Conservation (phyloP, 495 filamentous ascomycete species). For the Xylaria cubensis region DNA sequence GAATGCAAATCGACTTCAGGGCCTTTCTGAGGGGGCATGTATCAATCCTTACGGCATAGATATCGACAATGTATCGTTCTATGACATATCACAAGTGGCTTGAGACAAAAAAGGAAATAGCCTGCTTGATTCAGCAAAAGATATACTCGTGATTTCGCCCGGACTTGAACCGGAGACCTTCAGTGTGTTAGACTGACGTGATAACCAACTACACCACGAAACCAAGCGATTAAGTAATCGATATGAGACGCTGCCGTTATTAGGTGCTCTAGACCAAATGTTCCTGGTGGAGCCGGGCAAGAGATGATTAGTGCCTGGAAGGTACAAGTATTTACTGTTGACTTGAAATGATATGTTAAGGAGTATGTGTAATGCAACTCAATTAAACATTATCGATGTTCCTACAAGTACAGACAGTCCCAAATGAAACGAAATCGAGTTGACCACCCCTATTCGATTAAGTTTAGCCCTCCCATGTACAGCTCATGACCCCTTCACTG, state of each 20-base stretch:
- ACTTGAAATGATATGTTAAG: too few species aligned
- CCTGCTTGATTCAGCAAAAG: not conserved
- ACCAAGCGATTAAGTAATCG: not conserved
- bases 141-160: not conserved
- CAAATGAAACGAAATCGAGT: not conserved
- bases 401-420: not conserved
- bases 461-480: not conserved
- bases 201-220: conserved; percentile 1
- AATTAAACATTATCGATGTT: not conserved
- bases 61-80: not conserved
- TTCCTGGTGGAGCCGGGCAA: too few species aligned
- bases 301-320: too few species aligned
- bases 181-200: not conserved
- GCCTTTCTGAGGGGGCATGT: not conserved
- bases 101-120: not conserved
- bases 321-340: too few species aligned
- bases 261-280: too few species aligned
- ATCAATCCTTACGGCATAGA: not conserved
- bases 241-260: too few species aligned
- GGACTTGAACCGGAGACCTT: conserved; percentile 15
- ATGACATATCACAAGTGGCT: not conserved
- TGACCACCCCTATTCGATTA: not conserved
- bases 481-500: conserved; percentile 6
- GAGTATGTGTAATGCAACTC: not conserved
- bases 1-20: not conserved